Base-by-base conservation (phyloP, 495 filamentous ascomycete genomes). In the Penicillium daleae region DNA sequence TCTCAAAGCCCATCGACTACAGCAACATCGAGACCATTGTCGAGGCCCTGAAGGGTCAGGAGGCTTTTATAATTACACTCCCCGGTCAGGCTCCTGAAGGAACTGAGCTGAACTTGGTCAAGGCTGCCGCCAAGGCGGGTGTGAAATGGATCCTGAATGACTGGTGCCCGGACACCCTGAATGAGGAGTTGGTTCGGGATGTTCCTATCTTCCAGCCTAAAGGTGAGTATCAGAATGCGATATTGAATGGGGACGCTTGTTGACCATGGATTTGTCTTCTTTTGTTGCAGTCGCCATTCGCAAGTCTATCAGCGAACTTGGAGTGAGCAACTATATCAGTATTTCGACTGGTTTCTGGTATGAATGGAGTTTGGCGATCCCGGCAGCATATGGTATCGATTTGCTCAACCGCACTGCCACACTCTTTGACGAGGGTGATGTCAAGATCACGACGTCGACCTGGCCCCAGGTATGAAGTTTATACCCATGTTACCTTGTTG, bases 51-150 rank as follows among this genome's bases (percentile, higher is more conserved):
- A 66, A 69, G 60, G 82, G 77, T 63, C 82, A 85, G 58, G 78
- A 88, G 26, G 80, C 76, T 37, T 76, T 91, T n/a, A 74, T 90
- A 66, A 88, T 90, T 67, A 87, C 84, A 6, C 66, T 90, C 60
- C 51, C 57, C n/a, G 71, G 74, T 6, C 60, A 21, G 1, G 79
- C 79, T 0, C 73, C 82, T 0, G 65, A 62, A 5, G 77, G 79
- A 2, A 76, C 71, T 1, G 80, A 87, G 17, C 53, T 55, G 31
- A 75, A 78, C 49, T 76, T 91, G 56, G 71, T 89, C 62, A 64
- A 79, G 3, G 88, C 88, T 0, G 89, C 89, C 1, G 85, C 78
- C 5, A 75, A 82, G 42, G 88, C 89, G 1, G 82, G 81, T 5
- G 84, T 91, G 0, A 72, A 69, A 0, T 90, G 84, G 74, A 69